Evolutionary conservation across 306 rosid genomes (phyloP), one percentile per base, ranked within the genome.

Genomic region (Prunus mume): DNA sequence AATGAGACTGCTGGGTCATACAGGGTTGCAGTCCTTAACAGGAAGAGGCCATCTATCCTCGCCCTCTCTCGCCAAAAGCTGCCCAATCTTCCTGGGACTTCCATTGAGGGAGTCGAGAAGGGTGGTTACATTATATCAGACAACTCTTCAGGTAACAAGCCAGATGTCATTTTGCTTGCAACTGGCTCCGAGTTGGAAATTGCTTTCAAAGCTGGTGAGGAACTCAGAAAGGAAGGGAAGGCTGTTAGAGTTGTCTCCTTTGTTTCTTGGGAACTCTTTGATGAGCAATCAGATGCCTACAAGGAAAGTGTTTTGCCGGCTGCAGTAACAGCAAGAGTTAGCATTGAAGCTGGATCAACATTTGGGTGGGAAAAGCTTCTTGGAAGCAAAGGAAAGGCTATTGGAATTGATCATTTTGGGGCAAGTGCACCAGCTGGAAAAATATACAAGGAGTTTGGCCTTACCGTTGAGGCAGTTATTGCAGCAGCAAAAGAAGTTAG

Each of bases 1-100:
- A 96, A 86, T 28, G 99, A 96, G 87, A 96, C 99, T 17, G 98
- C 99, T 8, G 99, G 99, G 73, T 87, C 99, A n/a, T 96, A 96
- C 87, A 89, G 83, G 80, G 90, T 92, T 57, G 99, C 99, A 1
- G 84, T 91, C 24, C 75, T 73, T 6, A 92, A 92, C 91, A 76
- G 89, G 80, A 89, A 92, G 84, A 88, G 97, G 57, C 99, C 99
- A 34, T 96, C 99, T 57, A 91, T 96, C 80, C 91, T 96, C 47
- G 99, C 99, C 24, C 98, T 96, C 56, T 96, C 99, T 20, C 84
- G 99, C 73, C 99, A 96, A 83, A 96, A 96, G 71, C 78, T 96
- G 81, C 91, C 90, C 60, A 65, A 96, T 0, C 96, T 96, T 77
- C 77, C 91, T 1, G 99, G 99, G 75, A 88, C 91, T 62, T 96